Evolutionary conservation across 202 grass and related monocot species (phyloP).

Genomic region (Brachypodium distachyon): DNA sequence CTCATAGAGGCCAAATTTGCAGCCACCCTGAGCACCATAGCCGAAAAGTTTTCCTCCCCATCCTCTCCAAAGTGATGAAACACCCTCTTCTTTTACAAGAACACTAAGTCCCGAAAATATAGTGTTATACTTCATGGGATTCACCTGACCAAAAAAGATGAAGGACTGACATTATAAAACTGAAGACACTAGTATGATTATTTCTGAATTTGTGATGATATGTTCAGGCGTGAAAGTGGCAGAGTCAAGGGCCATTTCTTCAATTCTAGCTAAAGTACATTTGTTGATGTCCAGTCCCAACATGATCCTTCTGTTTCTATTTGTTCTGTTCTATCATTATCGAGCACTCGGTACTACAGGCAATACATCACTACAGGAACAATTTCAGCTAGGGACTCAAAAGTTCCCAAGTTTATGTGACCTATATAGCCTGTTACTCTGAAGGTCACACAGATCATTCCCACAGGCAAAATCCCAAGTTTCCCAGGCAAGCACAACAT

Average conservation of each 20-base stretch:
- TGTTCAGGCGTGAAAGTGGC: neutral
- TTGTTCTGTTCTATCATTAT: neutral
- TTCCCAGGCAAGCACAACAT: neutral
- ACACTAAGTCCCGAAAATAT: slow-evolving; percentile 64
- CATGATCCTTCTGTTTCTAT: neutral
- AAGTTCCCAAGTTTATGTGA: neutral
- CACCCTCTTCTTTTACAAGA: slow-evolving; percentile 88
- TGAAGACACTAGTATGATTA: neutral
- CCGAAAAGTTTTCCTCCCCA: slow-evolving; percentile 81
- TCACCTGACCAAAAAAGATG: slow-evolving; percentile 49
- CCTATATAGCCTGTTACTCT: neutral
- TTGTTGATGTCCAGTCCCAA: neutral
- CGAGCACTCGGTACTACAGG: neutral
- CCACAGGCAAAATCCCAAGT: neutral
- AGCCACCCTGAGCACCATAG: slow-evolving; percentile 82
- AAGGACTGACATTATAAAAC: neutral
- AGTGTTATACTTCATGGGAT: slow-evolving; percentile 77
- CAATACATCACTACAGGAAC: neutral
- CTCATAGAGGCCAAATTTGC: slow-evolving; percentile 84
- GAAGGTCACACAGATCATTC: neutral
- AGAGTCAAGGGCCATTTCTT: neutral
- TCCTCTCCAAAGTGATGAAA: slow-evolving; percentile 87
- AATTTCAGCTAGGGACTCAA: neutral
- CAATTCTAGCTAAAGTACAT: neutral
- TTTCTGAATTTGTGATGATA: neutral